A percentile compares a stretch with the other conserved stretches of the same genome.
These are phyloP conservation scores for Kuraishia cidri DNA, from an alignment of 805 yeast species.

Conservation along the genomic window DNA sequence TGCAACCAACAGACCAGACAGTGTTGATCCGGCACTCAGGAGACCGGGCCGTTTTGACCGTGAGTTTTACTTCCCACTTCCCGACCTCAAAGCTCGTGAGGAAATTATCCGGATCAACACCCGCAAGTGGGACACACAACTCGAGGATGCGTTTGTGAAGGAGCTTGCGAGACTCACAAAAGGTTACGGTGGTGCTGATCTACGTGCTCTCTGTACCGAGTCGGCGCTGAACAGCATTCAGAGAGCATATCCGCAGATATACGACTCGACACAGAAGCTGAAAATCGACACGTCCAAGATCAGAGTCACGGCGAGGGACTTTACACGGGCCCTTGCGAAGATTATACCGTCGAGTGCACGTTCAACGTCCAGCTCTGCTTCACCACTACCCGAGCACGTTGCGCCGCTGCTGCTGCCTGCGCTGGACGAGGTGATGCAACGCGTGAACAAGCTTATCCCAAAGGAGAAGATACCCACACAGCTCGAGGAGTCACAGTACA, in stretches of 20 bases:
- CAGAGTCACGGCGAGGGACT: constrained; percentile 72
- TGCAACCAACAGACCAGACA: constrained; percentile 96
- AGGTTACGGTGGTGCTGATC: constrained; percentile 98
- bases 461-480: constrained; percentile 40
- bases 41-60: constrained; percentile 97
- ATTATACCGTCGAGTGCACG: constrained; percentile 91
- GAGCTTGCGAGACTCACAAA: constrained; percentile 76
- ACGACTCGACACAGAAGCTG: constrained; percentile 64
- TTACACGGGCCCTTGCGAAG: constrained; percentile 75
- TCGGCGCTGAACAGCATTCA: constrained; percentile 91
- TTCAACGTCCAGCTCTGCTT: constrained; percentile 61
- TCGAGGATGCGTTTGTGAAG: constrained; percentile 45
- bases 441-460: constrained; percentile 56
- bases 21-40: constrained; percentile 95
- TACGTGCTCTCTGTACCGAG: constrained; percentile 90
- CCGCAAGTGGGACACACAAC: constrained; percentile 76
- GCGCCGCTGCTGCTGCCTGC: constrained; percentile 52
- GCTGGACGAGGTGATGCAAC: constrained; percentile 32
- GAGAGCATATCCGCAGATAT: constrained; percentile 88
- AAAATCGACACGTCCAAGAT: constrained; percentile 64
- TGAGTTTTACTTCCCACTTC: constrained; percentile 93
- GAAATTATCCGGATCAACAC: constrained; percentile 83
- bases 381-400: constrained; percentile 72
- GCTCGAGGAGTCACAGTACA: constrained; percentile 62
- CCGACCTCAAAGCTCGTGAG: constrained; percentile 70